Evolutionary conservation across 1,139 yeast genomes (phyloP).

Genomic region (Candida sp.): DNA sequence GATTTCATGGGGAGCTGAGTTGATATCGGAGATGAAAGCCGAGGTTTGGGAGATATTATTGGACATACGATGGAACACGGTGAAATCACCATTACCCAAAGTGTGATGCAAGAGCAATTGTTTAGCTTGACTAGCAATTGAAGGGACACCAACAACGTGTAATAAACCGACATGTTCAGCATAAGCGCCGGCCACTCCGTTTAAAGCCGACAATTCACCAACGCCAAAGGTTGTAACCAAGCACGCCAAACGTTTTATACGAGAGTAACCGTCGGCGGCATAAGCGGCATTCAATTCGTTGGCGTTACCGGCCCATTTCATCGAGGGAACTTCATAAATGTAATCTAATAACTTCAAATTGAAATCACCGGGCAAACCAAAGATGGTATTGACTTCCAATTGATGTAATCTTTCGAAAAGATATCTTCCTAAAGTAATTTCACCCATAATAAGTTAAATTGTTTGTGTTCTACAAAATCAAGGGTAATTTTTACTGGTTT

Average conservation of each 20-base stretch:
- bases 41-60: constrained; percentile 67
- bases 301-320: constrained; percentile 45
- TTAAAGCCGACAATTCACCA: constrained; percentile 39
- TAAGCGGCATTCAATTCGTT: constrained; percentile 44
- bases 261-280: constrained; percentile 42
- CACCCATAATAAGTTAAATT: constrained; percentile 34
- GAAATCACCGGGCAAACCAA: constrained; percentile 45
- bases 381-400: constrained; percentile 37
- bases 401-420: constrained; percentile 44
- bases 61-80: constrained; percentile 51
- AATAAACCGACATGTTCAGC: constrained; percentile 42
- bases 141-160: constrained; percentile 42
- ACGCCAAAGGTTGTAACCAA: constrained; percentile 43
- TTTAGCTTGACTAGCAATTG: constrained; percentile 36
- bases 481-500: no score
- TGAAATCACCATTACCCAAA: constrained; percentile 45
- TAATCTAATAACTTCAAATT: constrained; percentile 36
- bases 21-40: constrained; percentile 59
- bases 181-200: constrained; percentile 41
- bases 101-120: constrained; percentile 43
- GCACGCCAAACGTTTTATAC: constrained; percentile 36
- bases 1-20: constrained; percentile 63
- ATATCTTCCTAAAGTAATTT: constrained; percentile 40
- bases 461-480: no score
- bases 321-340: constrained; percentile 33